Base-by-base conservation (phyloP, 352 stramenopile genomes). In the Blastocystis sp. region DNA sequence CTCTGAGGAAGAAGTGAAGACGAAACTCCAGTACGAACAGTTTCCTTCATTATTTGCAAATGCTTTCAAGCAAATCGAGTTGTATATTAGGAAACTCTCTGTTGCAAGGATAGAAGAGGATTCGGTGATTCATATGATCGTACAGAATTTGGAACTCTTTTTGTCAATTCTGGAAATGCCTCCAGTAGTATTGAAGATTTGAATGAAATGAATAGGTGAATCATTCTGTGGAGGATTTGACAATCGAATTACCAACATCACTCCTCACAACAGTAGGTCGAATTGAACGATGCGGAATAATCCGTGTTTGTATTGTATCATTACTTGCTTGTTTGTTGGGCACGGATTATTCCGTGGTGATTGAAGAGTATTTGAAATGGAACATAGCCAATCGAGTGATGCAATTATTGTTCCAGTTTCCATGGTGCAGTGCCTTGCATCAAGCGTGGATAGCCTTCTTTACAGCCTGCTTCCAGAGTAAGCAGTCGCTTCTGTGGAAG, bases 351-450 rank as follows among this genome's bases (percentile, higher is more conserved):
- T 61, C 54, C 19, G 54, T 61, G 54, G 54, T 61, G 54, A 61
- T 6, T 61, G 71, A 29, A 12, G 54, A 5, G 57, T n/a, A 14
- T 83, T 11, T 35, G 57, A 56, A 19, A 24, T 16, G 43, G 5
- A 21, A 43, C 12, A 21, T 21, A 37, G 2, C 46, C 12, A 42
- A 19, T 65, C 16, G 66, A 12, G 27, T n/a, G 19, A n/a, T 65
- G 71, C 27, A 37, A 37, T n/a, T 83, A 3, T 37, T 83, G 43
- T 12, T 49, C 9, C 4, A 3, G 9, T 83, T 66, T 51, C 71
- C 46, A 5, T 83, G 71, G 71, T 65, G 65, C 16, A 65, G 43
- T 37, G 71, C 29, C 3, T 27, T 83, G 29, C 71, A 83, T 43
- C 32, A 19, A 9, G 52, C 49, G 14, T 83, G 71, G 42, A 29